phyloP scores from a whole-genome alignment of 2,329 filamentous ascomycete species.

The Aspergillus glaucus region DNA sequence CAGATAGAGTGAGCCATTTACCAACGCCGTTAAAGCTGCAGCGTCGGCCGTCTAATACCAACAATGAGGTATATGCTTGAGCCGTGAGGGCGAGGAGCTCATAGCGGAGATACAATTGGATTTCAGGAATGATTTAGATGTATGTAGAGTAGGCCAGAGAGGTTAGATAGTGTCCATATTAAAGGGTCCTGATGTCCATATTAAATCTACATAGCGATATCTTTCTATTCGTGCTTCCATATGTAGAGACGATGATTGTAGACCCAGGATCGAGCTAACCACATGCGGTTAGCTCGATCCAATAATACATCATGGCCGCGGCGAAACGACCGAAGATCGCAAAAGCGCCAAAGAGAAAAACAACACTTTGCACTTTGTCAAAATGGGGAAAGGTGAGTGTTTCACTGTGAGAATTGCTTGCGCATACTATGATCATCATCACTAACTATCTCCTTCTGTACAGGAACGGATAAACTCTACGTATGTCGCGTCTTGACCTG shows the following conservation, averaged over 20 bases:
- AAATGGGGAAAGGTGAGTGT: conserved; percentile 37
- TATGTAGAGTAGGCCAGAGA: no score
- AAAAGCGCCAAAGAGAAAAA: neutral
- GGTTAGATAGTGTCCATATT: no score
- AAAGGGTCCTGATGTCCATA: no score
- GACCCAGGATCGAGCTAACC: neutral
- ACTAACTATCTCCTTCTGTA: neutral
- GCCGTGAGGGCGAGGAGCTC: no score
- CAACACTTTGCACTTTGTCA: conserved; percentile 1
- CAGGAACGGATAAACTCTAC: conserved; percentile 47
- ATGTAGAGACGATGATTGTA: neutral
- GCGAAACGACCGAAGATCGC: conserved; percentile 2
- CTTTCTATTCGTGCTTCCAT: no score
- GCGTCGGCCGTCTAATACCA: no score
- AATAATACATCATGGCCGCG: conserved; percentile 6
- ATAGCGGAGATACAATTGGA: no score
- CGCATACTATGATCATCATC: neutral
- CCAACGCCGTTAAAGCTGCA: no score
- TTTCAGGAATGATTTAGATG: no score
- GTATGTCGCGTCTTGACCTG: conserved; percentile 25
- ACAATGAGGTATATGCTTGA: no score
- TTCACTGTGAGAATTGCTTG: conserved; percentile 1
- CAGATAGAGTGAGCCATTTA: no score
- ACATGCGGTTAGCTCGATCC: conserved; percentile 3
- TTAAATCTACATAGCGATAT: no score